Conservation (phyloP, 1,284 basidiomycete species). For the Ganoderma meredithae region DNA sequence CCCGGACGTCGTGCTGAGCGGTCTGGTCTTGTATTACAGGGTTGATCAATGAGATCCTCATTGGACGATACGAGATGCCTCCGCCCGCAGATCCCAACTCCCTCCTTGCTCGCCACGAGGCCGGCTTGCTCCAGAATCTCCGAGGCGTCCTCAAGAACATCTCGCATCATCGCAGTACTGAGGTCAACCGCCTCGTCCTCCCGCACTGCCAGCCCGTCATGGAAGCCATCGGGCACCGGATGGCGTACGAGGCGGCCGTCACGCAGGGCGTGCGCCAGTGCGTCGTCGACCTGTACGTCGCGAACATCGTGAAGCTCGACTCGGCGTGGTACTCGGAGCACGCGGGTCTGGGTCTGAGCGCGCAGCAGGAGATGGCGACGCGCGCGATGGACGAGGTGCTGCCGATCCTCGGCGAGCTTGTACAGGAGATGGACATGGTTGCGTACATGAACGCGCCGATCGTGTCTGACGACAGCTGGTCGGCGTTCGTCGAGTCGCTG, state of each 20-base stretch:
- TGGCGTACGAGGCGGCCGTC: slow-evolving; percentile 56
- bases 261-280: slow-evolving; percentile 37
- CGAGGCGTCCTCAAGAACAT: slow-evolving; percentile 30
- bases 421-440: slow-evolving; percentile 42
- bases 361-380: slow-evolving; percentile 38
- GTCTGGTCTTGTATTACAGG: slow-evolving; percentile 33
- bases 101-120: slow-evolving; percentile 47
- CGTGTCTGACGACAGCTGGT: slow-evolving; percentile 45
- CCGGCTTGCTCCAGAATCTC: slow-evolving; percentile 42
- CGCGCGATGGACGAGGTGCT: slow-evolving; percentile 41
- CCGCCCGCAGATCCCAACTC: slow-evolving; percentile 35
- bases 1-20: neutral
- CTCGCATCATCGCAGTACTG: slow-evolving; percentile 41
- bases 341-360: slow-evolving; percentile 35
- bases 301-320: slow-evolving; percentile 44
- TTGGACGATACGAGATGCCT: slow-evolving; percentile 43
- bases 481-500: slow-evolving; percentile 37
- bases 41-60: slow-evolving; percentile 46
- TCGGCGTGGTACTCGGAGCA: slow-evolving; percentile 51
- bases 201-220: slow-evolving; percentile 49
- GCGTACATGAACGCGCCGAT: slow-evolving; percentile 48
- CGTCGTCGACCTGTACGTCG: slow-evolving; percentile 47
- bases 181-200: slow-evolving; percentile 45
- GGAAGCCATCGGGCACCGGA: slow-evolving; percentile 53
- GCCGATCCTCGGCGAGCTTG: slow-evolving; percentile 39